Evolutionary conservation across 208 protist genomes (phyloP).

Genomic region (Leishmania amazonensis): DNA sequence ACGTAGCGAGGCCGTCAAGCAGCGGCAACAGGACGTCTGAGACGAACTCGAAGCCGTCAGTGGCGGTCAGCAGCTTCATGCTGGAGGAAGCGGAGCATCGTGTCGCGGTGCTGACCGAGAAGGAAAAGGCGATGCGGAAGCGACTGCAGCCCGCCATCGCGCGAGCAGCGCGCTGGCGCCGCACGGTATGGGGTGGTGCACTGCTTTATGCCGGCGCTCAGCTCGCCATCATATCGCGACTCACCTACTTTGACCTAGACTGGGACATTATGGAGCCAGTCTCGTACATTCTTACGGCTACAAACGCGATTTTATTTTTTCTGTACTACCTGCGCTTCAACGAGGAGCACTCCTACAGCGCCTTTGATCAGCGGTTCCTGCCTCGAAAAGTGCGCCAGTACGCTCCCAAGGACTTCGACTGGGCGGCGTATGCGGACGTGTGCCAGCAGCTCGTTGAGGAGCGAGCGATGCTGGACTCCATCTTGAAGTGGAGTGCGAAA

Average conservation of each 20-base stretch:
- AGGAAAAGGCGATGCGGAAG: conserved; percentile 43
- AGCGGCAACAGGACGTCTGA: not conserved
- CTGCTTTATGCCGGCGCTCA: conserved; percentile 65
- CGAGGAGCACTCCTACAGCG: conserved; percentile 53
- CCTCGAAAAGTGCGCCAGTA: conserved; percentile 58
- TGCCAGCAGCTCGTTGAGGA: conserved; percentile 50
- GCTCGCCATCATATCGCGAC: conserved; percentile 76
- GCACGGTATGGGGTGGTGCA: conserved; percentile 61
- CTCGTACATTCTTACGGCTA: conserved; percentile 72
- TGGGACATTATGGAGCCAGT: conserved; percentile 94
- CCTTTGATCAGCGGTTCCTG: conserved; percentile 58
- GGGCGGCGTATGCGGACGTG: conserved; percentile 54
- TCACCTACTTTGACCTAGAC: conserved; percentile 89
- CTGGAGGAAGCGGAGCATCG: conserved; percentile 42
- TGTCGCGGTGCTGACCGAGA: conserved; percentile 32
- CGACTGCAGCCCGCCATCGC: conserved; percentile 51
- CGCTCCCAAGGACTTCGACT: conserved; percentile 74
- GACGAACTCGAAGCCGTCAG: not conserved
- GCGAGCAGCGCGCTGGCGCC: conserved; percentile 57
- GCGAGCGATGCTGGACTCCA: conserved; percentile 31
- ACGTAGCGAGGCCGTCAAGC: not conserved
- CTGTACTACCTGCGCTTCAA: conserved; percentile 62
- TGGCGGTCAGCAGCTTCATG: conserved; percentile 31
- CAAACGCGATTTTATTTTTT: conserved; percentile 71
- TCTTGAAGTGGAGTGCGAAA: conserved; percentile 48